These are phyloP conservation scores for Nephelium lappaceum DNA, from an alignment of 345 rosid genomes.

Conservation along the genomic window DNA sequence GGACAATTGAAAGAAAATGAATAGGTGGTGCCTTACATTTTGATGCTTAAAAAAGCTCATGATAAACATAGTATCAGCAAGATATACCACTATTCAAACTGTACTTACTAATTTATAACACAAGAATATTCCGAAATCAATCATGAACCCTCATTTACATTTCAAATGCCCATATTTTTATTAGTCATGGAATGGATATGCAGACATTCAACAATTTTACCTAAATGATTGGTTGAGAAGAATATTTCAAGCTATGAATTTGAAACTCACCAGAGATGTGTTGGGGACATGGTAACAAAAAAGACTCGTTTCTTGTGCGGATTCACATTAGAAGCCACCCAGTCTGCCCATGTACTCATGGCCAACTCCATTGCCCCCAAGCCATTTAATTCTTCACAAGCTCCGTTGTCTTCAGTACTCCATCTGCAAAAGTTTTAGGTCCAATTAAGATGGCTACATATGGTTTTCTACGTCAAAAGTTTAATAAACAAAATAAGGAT, in stretches of 20 bases:
- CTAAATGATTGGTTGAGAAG: background rate
- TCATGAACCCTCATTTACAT: background rate
- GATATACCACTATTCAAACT: background rate
- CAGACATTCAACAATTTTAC: conserved; percentile 2
- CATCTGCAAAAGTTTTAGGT: conserved; percentile 56
- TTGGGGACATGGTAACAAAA: conserved; percentile 94
- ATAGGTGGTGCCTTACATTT: background rate
- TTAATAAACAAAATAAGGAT: conserved; percentile 6
- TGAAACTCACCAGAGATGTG: conserved; percentile 72
- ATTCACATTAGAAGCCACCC: conserved; percentile 63
- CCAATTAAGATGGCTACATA: background rate
- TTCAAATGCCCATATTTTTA: background rate
- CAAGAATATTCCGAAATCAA: background rate
- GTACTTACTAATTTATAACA: background rate
- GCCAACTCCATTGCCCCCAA: conserved; percentile 87
- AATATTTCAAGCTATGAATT: conserved; percentile 1
- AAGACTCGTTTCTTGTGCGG: conserved; percentile 58
- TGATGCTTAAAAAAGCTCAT: conserved; percentile 2
- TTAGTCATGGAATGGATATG: background rate
- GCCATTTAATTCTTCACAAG: conserved; percentile 82
- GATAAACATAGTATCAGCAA: background rate
- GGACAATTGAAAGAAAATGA: background rate
- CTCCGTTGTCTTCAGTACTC: conserved; percentile 65
- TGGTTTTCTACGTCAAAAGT: background rate
- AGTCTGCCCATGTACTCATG: conserved; percentile 90